Evolutionary conservation across 106 monocot genomes (phyloP).

Genomic region (Phalaenopsis aphrodite): DNA sequence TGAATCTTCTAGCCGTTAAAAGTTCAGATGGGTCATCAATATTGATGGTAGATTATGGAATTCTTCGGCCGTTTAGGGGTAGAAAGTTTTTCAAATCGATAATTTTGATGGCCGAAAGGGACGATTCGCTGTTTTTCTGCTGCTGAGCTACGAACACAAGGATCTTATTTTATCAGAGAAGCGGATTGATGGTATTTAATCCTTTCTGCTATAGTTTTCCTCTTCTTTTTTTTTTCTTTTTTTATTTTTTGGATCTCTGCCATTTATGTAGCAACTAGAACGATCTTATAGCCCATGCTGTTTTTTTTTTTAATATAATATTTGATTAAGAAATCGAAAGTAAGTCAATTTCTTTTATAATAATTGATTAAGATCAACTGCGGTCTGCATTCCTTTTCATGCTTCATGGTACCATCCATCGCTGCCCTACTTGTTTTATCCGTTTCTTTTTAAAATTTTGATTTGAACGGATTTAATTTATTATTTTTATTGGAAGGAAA

Average conservation of each 20-base stretch:
- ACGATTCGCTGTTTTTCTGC: background rate
- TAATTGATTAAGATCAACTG: background rate
- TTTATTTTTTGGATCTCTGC: background rate
- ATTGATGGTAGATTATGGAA: background rate
- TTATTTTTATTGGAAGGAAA: too few relatives aligned
- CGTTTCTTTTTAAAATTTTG: background rate
- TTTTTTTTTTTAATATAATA: background rate
- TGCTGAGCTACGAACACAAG: background rate
- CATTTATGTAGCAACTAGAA: background rate
- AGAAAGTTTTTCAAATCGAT: background rate
- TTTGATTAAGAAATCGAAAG: background rate
- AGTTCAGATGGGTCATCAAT: background rate
- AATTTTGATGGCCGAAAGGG: background rate
- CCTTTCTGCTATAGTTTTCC: background rate
- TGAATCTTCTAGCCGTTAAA: background rate
- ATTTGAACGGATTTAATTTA: too few relatives aligned
- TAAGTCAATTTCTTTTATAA: background rate
- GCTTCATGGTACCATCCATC: too few relatives aligned
- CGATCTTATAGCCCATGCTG: background rate
- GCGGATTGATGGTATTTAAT: slow-evolving; percentile 1
- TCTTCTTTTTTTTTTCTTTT: too few relatives aligned
- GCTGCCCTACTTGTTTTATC: background rate
- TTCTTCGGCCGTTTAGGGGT: background rate
- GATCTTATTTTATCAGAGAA: slow-evolving; percentile 2
- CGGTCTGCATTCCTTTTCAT: background rate